Percentiles rank a stretch among this genome's conserved stretches.
phyloP scores from a whole-genome alignment of 345 rosid genomes.

The Stellera chamaejasme region DNA sequence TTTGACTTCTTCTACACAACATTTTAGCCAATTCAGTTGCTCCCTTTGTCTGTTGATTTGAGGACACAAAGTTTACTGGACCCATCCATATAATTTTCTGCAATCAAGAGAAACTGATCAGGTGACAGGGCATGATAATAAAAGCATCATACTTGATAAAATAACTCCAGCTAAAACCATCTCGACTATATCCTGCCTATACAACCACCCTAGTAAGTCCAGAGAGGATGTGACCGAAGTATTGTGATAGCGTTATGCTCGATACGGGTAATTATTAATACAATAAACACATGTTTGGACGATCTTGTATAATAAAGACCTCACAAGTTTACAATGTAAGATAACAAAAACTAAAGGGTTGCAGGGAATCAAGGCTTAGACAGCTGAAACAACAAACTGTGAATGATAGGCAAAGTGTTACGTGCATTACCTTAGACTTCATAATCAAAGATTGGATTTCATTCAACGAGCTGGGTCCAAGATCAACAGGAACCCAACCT shows the following conservation, averaged over 20 bases:
- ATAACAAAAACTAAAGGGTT: no score
- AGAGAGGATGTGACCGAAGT: no score
- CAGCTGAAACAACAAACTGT: no score
- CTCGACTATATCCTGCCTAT: neutral
- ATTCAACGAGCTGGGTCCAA: slow-evolving; percentile 48
- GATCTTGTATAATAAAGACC: no score
- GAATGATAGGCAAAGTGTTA: neutral
- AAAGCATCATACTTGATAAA: slow-evolving; percentile 4
- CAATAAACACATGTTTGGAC: no score
- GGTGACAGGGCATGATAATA: slow-evolving; percentile 4
- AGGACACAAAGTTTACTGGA: slow-evolving; percentile 37
- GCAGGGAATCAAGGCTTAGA: no score
- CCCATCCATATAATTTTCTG: slow-evolving; percentile 66
- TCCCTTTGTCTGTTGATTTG: slow-evolving; percentile 24
- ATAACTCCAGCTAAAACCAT: neutral
- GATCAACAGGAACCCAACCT: slow-evolving; percentile 63
- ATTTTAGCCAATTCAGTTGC: slow-evolving; percentile 30
- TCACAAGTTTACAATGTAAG: no score
- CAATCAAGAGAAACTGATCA: slow-evolving; percentile 5
- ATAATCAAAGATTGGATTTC: slow-evolving; percentile 36
- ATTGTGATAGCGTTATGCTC: no score
- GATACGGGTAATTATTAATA: no score
- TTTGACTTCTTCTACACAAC: slow-evolving; percentile 26
- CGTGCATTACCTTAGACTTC: slow-evolving; percentile 42
- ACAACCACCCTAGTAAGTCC: no score